Percentiles rank a stretch among this genome's conserved stretches.
Conservation (phyloP, 768 basidiomycete genomes). For the Suillus subaureus region DNA sequence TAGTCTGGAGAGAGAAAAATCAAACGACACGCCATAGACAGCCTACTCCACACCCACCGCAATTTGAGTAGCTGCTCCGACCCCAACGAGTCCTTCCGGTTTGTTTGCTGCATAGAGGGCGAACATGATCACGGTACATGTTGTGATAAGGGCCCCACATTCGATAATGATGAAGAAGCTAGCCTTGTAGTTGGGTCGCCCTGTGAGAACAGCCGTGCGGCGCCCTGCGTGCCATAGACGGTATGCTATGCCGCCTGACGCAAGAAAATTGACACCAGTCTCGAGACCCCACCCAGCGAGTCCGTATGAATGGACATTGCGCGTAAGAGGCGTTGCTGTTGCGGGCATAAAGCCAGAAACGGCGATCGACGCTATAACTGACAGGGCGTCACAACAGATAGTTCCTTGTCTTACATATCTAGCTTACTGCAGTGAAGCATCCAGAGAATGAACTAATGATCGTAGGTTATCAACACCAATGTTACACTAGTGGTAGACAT, state of each 20-base stretch:
- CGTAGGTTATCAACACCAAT: not conserved
- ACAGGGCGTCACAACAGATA: too few relatives aligned
- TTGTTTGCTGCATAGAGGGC: slow-evolving; percentile 11
- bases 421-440: slow-evolving; percentile 20
- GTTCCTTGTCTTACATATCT: not conserved
- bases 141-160: slow-evolving; percentile 19
- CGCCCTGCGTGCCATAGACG: slow-evolving; percentile 19
- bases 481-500: not conserved
- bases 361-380: slow-evolving; percentile 17
- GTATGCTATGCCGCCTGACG: slow-evolving; percentile 19
- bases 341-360: slow-evolving; percentile 20
- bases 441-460: slow-evolving; percentile 19
- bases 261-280: slow-evolving; percentile 17
- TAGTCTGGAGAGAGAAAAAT: slow-evolving; percentile 13
- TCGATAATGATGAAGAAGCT: slow-evolving; percentile 21
- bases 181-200: slow-evolving; percentile 15
- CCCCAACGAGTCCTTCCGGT: not conserved
- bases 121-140: slow-evolving; percentile 13
- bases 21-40: not conserved
- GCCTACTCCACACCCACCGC: slow-evolving; percentile 16
- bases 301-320: not conserved
- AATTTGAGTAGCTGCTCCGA: slow-evolving; percentile 20
- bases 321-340: slow-evolving; percentile 6
- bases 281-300: slow-evolving; percentile 19
- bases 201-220: slow-evolving; percentile 7